These are phyloP conservation scores for Acrasis kona DNA, from an alignment of 78 protist genomes.

Conservation along the genomic window DNA sequence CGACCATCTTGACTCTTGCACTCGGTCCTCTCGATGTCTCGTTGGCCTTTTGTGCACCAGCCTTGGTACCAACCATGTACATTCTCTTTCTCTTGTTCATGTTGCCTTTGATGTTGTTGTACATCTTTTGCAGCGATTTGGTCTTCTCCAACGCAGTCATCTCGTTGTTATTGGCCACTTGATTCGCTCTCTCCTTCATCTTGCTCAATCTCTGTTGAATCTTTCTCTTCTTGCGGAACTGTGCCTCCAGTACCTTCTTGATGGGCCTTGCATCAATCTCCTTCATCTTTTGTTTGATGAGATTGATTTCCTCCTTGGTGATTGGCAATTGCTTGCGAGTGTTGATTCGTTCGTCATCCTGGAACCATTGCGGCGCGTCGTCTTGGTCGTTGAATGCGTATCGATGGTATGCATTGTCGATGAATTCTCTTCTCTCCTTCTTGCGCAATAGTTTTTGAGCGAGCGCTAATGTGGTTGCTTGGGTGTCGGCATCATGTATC, in stretches of 20 bases:
- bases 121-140: constrained; percentile 5
- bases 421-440: constrained; percentile 41
- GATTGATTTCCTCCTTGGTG: constrained; percentile 42
- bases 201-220: constrained; percentile 30
- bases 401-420: constrained; percentile 70
- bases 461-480: constrained; percentile 44
- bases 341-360: constrained; percentile 50
- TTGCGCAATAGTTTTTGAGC: constrained; percentile 39
- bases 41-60: neutral
- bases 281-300: constrained; percentile 1
- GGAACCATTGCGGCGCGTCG: constrained; percentile 67
- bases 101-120: neutral
- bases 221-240: constrained; percentile 46
- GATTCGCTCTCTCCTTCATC: constrained; percentile 24
- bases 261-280: constrained; percentile 56
- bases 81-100: neutral
- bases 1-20: neutral
- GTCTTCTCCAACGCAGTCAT: constrained; percentile 26
- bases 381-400: constrained; percentile 52
- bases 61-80: neutral
- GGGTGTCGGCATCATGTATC: constrained; percentile 12
- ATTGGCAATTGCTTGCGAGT: constrained; percentile 37
- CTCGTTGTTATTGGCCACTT: constrained; percentile 30
- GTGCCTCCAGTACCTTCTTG: constrained; percentile 83
- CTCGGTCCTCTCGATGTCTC: neutral